Percentiles rank a stretch among this genome's conserved stretches.
Conservation (phyloP, 2,329 filamentous ascomycete genomes). For the Pseudodiploospora longispora region DNA sequence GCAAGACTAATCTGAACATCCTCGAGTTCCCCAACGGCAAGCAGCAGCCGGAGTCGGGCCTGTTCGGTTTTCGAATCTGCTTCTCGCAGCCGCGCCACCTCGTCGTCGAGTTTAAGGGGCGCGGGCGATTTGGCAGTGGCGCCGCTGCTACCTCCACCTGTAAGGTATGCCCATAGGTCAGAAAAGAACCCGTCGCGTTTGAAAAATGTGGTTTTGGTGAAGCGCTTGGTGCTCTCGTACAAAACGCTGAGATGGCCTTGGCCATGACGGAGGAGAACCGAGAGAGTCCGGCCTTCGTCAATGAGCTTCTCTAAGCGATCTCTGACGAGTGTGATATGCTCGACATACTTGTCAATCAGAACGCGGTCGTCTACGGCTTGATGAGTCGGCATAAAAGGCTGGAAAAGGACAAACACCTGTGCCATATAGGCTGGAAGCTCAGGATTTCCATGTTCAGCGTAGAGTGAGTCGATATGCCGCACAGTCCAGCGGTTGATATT, state of each 20-base stretch:
- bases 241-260: slow-evolving; percentile 65
- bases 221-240: slow-evolving; percentile 57
- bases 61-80: too few species aligned
- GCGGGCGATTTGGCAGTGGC: too few species aligned
- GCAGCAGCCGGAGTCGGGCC: too few species aligned
- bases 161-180: slow-evolving; percentile 57
- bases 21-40: too few species aligned
- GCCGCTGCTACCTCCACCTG: too few species aligned
- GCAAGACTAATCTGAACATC: too few species aligned
- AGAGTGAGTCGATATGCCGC: slow-evolving; percentile 57
- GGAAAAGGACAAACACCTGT: slow-evolving; percentile 39
- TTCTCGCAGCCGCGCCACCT: too few species aligned
- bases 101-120: too few species aligned
- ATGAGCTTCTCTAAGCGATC: slow-evolving; percentile 63
- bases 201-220: slow-evolving; percentile 49
- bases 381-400: slow-evolving; percentile 56
- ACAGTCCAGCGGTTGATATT: slow-evolving; percentile 70
- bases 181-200: slow-evolving; percentile 59
- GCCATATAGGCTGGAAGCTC: slow-evolving; percentile 29
- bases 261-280: slow-evolving; percentile 56
- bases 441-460: slow-evolving; percentile 22
- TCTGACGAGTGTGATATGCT: slow-evolving; percentile 62
- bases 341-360: slow-evolving; percentile 66
- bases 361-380: slow-evolving; percentile 40
- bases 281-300: slow-evolving; percentile 58